phyloP scores from a whole-genome alignment of 2,329 filamentous ascomycete species.

The Elsinoe ampelina region DNA sequence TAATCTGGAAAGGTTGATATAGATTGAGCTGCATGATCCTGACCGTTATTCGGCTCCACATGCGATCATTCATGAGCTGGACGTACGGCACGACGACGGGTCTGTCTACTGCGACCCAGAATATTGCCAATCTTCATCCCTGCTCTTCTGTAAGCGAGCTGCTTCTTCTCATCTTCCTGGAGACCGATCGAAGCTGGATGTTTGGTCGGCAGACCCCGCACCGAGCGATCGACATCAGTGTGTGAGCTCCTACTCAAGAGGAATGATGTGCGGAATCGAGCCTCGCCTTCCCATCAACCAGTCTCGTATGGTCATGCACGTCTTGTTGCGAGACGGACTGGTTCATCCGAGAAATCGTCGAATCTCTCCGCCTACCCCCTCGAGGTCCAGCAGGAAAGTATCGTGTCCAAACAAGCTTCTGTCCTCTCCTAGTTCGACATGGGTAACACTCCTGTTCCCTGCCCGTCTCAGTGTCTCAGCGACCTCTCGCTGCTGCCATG shows the following conservation, averaged over 20 bases:
- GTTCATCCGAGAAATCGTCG: constrained; percentile 64
- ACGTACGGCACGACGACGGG: not conserved
- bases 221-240: no score
- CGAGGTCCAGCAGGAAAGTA: constrained; percentile 84
- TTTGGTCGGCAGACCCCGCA: no score
- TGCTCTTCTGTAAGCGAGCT: not conserved
- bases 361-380: constrained; percentile 81
- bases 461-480: constrained; percentile 68
- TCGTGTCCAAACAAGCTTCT: constrained; percentile 93
- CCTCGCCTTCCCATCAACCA: not conserved
- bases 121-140: not conserved
- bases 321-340: not conserved
- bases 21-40: not conserved
- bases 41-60: not conserved
- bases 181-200: not conserved
- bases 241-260: no score
- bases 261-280: no score
- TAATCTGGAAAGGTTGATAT: not conserved
- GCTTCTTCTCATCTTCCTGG: not conserved
- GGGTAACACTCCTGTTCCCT: constrained; percentile 73
- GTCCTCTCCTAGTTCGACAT: constrained; percentile 89
- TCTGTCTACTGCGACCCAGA: not conserved
- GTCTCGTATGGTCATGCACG: not conserved
- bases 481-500: constrained; percentile 95
- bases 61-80: not conserved